Evolutionary conservation across 768 basidiomycete genomes (phyloP), one percentile per base, ranked within the genome.

Genomic region (Psilocybe sp.): DNA sequence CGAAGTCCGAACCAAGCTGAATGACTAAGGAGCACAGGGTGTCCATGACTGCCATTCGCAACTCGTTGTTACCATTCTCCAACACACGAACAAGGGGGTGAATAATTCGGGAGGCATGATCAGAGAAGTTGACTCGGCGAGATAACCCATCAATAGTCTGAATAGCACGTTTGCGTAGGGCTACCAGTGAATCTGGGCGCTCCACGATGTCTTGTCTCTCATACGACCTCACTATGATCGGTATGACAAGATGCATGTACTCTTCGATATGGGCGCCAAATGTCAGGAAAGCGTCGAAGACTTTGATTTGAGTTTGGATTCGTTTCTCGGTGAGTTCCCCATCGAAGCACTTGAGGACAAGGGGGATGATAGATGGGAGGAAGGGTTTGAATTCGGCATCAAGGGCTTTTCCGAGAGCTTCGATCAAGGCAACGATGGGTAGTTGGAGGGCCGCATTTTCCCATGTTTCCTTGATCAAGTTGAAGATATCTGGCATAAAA

Each of bases 301-400:
- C 87, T 63, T 94, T 92, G 63, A 90, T 87, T 56, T 93, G 91
- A 0, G 87, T 89, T 45, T 70, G 71, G 58, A 83, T 80, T 28
- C 87, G 75, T 63, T 91, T 88, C 47, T 96, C 93, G 13, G 79
- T 85, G 32, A 85, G 68, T 43, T 94, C 92, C n/a, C 85, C 87
- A 51, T 96, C 92, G 55, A 96, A 95, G 1, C 92, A 88, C 60
- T 91, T 89, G 44, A 99, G 78, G 50, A 98, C 79, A 9, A 92
- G 80, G 10, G 95, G 95, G 1, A 99, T 73, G 32, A 97, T 86
- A 12, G 83, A 85, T 0, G 96, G 93, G 12, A 99, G 72, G 72
- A 95, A 97, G 1, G 93, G 95, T 64, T 94, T 94, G 74, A 98
- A 98, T 64, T 98, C 97, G 2, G 95, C 92, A 62, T 98, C 94